Evolutionary conservation across 257 asterid genomes (phyloP), one percentile per base, ranked within the genome.

Genomic region (Penstemon barbatus): DNA sequence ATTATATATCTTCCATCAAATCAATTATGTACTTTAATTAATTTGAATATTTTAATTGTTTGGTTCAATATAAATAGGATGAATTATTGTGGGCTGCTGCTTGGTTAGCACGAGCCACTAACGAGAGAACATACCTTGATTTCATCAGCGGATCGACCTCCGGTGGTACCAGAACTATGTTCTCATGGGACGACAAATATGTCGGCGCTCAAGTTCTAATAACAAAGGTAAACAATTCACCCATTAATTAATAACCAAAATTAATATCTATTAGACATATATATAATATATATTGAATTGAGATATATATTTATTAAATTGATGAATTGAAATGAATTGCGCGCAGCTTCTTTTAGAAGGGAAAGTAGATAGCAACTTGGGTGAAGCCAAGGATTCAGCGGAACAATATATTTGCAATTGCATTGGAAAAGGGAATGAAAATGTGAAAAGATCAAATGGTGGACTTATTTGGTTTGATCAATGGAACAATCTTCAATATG

Each of bases 401-500:
- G 94, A 89, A 57, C 72, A 80, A 65, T 86, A 62, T 50, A 80
- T 86, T 3, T 89, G 96, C 77, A 84, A 86, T 45, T 77, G 80
- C 69, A 68, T 89, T 1, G 81, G 76, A 7, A 81, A 72, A 55
- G 94, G 94, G n/a, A 74, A 12, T 33, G 60, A 44, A 69, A 86
- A 84, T 12, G 52, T 74, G 8, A 9, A 7, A 37, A 77, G 8
- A 55, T 81, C 81, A 0, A 39, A 38, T 0, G 84, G 79, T 4
- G 94, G 96, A 0, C 80, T 89, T 38, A 66, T 89, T 1, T 83
- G 85, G 86, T 84, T 83, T 53, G 2, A 15, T 0, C 67, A 70
- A 5, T 84, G 81, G 84, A 68, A 71, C 41, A 89, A 89, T 59
- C 88, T 89, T 61, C 94, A 89, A 19, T 86, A 83, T 5, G 89